Base-by-base conservation (phyloP, 2,329 filamentous ascomycete genomes). In the Diaporthe sp. region DNA sequence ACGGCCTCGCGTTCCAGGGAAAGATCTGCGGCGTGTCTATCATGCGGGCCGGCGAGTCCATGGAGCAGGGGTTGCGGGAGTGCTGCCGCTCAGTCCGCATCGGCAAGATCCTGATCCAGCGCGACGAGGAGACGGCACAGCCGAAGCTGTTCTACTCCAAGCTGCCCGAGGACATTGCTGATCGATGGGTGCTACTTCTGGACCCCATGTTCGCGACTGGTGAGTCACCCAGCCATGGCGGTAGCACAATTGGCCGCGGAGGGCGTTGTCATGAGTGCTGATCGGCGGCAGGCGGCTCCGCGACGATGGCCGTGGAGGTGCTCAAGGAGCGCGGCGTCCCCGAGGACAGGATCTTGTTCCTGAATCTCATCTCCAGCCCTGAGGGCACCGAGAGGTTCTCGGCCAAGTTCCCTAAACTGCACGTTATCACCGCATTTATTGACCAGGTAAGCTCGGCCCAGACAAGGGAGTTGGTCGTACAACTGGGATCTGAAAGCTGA, bases 171-270 rank as follows among this genome's bases (percentile, higher is more conserved):
- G 97, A 99, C 82, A 98, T 99, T 83, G 91, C 94, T 32, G 90
- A 96, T 71, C 89, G 97, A 83, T 99, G 97, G 96, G 96, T 98
- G 47, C 86, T 99, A 75, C 87, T 99, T 58, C 86, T 99, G 59
- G 97, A 99, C 82, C 97, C 97, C n/a, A 99, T 99, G 97, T 96
- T 99, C 85, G 97, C 97, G 73, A 99, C 97, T 78, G 96, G 95
- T 96, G 85, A 80, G 88, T 76, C 27, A 58, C 15, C 25, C 13
- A 47, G 32, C 22, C 15, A 35, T 44, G 13, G 44, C 55, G 25
- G 47, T 63, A 51, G 25, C 15, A 32, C n/a, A 53, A 39, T 19
- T 53, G 63, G 30, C 47, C 27, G 44, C 22, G 63, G 63, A 25
- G 42, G 27, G 12, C 10, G 13, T 37, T 37, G 42, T n/a, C 61